phyloP scores from a whole-genome alignment of 495 filamentous ascomycete species.

The Neurospora terricola region DNA sequence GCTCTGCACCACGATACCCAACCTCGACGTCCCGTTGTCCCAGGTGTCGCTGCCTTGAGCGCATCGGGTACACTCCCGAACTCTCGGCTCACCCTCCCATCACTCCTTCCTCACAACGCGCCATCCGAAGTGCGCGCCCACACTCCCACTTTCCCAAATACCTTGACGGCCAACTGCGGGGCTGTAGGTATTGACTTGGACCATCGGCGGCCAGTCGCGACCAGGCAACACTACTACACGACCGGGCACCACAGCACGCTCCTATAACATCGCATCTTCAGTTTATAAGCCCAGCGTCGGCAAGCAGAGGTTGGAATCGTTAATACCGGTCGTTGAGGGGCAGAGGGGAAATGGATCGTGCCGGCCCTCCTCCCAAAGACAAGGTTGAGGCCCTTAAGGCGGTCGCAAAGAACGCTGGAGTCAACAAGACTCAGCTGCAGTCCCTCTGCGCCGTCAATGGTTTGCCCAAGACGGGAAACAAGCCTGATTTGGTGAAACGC shows the following conservation, averaged over 20 bases:
- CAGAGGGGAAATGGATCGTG: background rate
- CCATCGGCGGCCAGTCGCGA: background rate
- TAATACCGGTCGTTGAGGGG: background rate
- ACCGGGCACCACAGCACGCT: background rate
- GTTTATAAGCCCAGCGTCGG: background rate
- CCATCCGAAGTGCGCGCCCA: background rate
- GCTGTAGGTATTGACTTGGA: background rate
- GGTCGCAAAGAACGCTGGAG: conserved; percentile 18
- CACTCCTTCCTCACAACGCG: background rate
- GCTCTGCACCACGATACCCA: background rate
- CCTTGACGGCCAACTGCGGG: background rate
- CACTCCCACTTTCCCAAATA: background rate
- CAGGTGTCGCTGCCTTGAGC: background rate
- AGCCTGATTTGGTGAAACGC: conserved; percentile 65
- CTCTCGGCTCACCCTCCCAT: background rate
- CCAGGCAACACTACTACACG: background rate
- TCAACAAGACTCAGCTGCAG: conserved; percentile 64
- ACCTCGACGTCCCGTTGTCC: background rate
- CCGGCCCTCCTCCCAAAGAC: conserved; percentile 1
- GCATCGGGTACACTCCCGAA: background rate
- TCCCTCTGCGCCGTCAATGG: conserved; percentile 59
- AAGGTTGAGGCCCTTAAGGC: conserved; percentile 34
- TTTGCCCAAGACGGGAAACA: conserved; percentile 67
- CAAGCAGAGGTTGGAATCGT: background rate
- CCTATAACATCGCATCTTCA: background rate